Evolutionary conservation across 2,329 filamentous ascomycete genomes (phyloP).

Genomic region (Hypoxylon sp.): DNA sequence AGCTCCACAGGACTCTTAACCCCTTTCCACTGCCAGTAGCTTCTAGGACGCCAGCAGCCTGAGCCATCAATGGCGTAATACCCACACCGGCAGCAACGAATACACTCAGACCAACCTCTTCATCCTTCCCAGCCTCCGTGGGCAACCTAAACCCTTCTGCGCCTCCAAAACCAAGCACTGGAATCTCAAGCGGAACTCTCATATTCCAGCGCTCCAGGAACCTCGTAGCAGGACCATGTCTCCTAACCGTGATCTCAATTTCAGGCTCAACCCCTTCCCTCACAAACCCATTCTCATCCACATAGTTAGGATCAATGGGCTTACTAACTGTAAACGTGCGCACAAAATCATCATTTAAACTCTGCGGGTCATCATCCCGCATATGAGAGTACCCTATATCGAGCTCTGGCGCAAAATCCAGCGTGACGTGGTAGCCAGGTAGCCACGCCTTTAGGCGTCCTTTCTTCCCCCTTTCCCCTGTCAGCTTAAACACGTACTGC

Average conservation of each 20-base stretch:
- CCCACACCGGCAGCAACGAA: constrained; percentile 87
- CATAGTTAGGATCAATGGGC: constrained; percentile 58
- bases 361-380: constrained; percentile 83
- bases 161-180: constrained; percentile 81
- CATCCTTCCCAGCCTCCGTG: neutral
- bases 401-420: constrained; percentile 79
- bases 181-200: constrained; percentile 70
- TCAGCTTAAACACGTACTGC: constrained; percentile 69
- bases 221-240: constrained; percentile 77
- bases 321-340: constrained; percentile 84
- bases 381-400: constrained; percentile 85
- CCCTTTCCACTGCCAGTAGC: constrained; percentile 46
- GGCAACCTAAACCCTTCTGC: constrained; percentile 61
- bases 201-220: constrained; percentile 73
- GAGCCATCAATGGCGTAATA: constrained; percentile 84
- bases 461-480: constrained; percentile 39
- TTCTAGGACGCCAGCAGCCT: constrained; percentile 67
- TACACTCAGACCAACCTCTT: constrained; percentile 58
- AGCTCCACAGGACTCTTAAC: constrained; percentile 77
- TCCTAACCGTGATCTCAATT: constrained; percentile 80
- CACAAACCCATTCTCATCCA: constrained; percentile 29
- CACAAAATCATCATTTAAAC: constrained; percentile 86
- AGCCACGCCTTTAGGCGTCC: constrained; percentile 62
- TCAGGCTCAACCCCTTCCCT: constrained; percentile 58
- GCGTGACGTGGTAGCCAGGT: constrained; percentile 82